Percentiles rank a stretch among this genome's conserved stretches.
phyloP scores from a whole-genome alignment of 805 yeast genomes.

The Candida coleopterorum region DNA sequence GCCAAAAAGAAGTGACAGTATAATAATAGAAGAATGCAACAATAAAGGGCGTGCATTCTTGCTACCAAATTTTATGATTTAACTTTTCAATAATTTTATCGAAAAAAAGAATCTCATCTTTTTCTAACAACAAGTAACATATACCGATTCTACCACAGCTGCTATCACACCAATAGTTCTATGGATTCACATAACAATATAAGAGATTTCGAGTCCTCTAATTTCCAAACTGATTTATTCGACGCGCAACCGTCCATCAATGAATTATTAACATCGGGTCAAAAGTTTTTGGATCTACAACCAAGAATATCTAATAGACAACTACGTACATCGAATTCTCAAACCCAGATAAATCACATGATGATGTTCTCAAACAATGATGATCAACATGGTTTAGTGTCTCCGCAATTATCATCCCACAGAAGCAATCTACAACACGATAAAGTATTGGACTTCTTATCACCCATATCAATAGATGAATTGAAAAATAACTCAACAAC shows the following conservation, averaged over 20 bases:
- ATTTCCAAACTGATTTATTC: background rate
- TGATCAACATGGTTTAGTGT: conserved; percentile 1
- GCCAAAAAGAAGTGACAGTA: too few relatives aligned
- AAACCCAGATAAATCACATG: conserved; percentile 18
- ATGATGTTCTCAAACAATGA: conserved; percentile 3
- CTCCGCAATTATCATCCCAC: background rate
- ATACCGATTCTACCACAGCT: too few relatives aligned
- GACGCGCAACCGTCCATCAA: conserved; percentile 28
- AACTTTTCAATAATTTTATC: too few relatives aligned
- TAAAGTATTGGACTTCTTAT: conserved; percentile 32
- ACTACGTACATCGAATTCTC: conserved; percentile 26
- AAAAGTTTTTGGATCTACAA: conserved; percentile 33
- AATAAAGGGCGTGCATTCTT: too few relatives aligned
- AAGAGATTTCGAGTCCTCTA: too few relatives aligned
- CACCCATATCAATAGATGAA: conserved; percentile 38
- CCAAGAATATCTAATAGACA: conserved; percentile 37
- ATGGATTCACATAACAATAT: background rate
- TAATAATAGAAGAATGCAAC: too few relatives aligned
- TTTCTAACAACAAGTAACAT: too few relatives aligned
- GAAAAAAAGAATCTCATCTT: too few relatives aligned
- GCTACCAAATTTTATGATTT: too few relatives aligned
- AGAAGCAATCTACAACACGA: conserved; percentile 10
- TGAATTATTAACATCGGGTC: conserved; percentile 40
- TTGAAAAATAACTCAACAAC: conserved; percentile 18
- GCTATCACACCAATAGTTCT: background rate